Percentiles rank a stretch among this genome's conserved stretches.
These are phyloP conservation scores for Starmerella powellii DNA, from an alignment of 805 yeast genomes.

Conservation along the genomic window DNA sequence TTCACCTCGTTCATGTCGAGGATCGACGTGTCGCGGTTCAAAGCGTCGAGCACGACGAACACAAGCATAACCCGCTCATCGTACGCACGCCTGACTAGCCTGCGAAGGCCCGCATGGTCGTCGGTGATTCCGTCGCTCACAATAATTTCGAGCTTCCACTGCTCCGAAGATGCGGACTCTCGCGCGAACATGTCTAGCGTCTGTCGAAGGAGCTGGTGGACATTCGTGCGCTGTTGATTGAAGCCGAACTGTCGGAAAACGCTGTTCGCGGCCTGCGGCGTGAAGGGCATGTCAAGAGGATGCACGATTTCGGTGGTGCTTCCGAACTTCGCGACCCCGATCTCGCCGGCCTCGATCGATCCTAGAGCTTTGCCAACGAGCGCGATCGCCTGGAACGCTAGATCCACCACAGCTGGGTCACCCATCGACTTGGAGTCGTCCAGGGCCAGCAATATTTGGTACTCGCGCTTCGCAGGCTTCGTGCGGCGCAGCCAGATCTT, in stretches of 20 bases:
- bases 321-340: constrained; percentile 85
- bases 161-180: constrained; percentile 37
- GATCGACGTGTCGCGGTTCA: constrained; percentile 56
- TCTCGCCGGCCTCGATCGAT: constrained; percentile 86
- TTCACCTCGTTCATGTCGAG: constrained; percentile 89
- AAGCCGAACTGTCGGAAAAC: constrained; percentile 83
- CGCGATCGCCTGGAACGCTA: constrained; percentile 91
- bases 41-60: constrained; percentile 86
- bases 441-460: constrained; percentile 93
- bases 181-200: constrained; percentile 64
- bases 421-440: constrained; percentile 98
- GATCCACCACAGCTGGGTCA: constrained; percentile 75
- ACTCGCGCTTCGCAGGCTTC: constrained; percentile 92
- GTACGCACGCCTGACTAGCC: constrained; percentile 80
- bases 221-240: constrained; percentile 78
- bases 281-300: constrained; percentile 77
- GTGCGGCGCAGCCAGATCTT: constrained; percentile 97
- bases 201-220: constrained; percentile 55
- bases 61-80: constrained; percentile 91
- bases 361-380: constrained; percentile 87
- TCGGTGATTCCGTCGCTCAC: constrained; percentile 96
- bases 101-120: constrained; percentile 70
- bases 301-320: constrained; percentile 73
- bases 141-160: constrained; percentile 89
- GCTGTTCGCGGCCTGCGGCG: constrained; percentile 67